phyloP scores from a whole-genome alignment of 805 yeast genomes.

The Torulaspora gathmanii region DNA sequence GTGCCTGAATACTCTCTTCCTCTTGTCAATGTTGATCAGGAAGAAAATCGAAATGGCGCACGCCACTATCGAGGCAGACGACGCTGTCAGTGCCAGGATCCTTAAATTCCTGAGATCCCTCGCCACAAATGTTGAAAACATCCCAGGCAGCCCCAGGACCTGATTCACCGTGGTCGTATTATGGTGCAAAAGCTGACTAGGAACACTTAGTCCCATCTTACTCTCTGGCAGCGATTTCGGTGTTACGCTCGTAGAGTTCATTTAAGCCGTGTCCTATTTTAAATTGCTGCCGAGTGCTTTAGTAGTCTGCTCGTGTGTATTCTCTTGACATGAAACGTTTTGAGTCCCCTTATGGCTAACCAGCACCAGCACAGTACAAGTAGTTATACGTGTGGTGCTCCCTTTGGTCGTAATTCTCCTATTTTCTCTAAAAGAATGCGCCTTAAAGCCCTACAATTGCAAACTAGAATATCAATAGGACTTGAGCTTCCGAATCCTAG shows the following conservation, averaged over 20 bases:
- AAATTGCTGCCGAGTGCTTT: neutral
- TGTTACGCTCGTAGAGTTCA: neutral
- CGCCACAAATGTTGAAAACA: slow-evolving; percentile 28
- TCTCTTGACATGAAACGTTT: neutral
- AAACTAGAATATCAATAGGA: neutral
- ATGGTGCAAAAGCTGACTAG: slow-evolving; percentile 8
- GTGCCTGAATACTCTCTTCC: slow-evolving; percentile 61
- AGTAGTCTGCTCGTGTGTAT: neutral
- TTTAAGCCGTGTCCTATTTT: neutral
- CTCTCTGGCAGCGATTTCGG: neutral
- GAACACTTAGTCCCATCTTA: slow-evolving; percentile 4
- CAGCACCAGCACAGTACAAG: neutral
- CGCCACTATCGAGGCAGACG: slow-evolving; percentile 45
- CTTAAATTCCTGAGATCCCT: slow-evolving; percentile 28
- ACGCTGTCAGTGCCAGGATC: slow-evolving; percentile 45
- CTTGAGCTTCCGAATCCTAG: no score
- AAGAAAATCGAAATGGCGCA: slow-evolving; percentile 61
- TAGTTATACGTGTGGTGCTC: neutral
- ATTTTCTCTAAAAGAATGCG: neutral
- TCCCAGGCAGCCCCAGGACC: slow-evolving; percentile 34
- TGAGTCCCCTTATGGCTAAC: neutral
- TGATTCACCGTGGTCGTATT: slow-evolving; percentile 34
- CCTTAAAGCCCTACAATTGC: neutral
- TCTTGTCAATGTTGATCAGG: slow-evolving; percentile 58
- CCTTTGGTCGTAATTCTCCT: neutral